A percentile compares a stretch with the other conserved stretches of the same genome.
Conservation (phyloP, 176 grass and related monocot species). For the Aechmea fasciata region DNA sequence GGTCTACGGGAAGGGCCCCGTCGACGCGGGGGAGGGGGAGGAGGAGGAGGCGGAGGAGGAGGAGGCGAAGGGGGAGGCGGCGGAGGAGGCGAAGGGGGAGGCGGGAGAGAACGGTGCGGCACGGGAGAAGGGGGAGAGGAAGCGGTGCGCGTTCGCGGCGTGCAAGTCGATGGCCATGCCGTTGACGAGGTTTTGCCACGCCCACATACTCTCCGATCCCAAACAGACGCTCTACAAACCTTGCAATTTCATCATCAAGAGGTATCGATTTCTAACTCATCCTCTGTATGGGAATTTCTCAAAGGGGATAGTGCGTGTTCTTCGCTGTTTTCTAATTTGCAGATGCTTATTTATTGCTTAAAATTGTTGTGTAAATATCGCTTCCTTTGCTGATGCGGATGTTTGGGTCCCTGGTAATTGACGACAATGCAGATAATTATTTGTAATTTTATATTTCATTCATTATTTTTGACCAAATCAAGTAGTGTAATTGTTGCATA, state of each 20-base stretch:
- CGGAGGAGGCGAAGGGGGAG: background rate
- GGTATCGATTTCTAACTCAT: conserved; percentile 22
- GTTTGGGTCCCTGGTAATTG: background rate
- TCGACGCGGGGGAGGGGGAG: conserved; percentile 29
- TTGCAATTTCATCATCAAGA: conserved; percentile 55
- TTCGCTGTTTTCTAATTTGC: background rate
- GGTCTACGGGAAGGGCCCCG: conserved; percentile 56
- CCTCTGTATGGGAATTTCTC: too few relatives aligned
- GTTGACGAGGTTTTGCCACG: conserved; percentile 63
- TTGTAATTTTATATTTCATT: background rate
- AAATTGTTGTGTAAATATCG: too few relatives aligned
- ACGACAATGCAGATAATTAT: background rate
- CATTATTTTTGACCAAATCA: background rate
- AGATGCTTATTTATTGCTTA: too few relatives aligned
- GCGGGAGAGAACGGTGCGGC: background rate
- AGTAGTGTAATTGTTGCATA: background rate
- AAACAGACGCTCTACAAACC: conserved; percentile 77
- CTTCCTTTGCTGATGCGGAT: background rate
- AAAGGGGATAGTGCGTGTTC: background rate
- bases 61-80: conserved; percentile 8
- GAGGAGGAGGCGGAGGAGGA: background rate
- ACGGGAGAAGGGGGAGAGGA: conserved; percentile 27
- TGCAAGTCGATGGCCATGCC: conserved; percentile 91
- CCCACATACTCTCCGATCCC: conserved; percentile 62
- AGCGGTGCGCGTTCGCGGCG: conserved; percentile 65